These are phyloP conservation scores for Ophiostoma sp. DNA, from an alignment of 2,329 filamentous ascomycete species.

Conservation along the genomic window DNA sequence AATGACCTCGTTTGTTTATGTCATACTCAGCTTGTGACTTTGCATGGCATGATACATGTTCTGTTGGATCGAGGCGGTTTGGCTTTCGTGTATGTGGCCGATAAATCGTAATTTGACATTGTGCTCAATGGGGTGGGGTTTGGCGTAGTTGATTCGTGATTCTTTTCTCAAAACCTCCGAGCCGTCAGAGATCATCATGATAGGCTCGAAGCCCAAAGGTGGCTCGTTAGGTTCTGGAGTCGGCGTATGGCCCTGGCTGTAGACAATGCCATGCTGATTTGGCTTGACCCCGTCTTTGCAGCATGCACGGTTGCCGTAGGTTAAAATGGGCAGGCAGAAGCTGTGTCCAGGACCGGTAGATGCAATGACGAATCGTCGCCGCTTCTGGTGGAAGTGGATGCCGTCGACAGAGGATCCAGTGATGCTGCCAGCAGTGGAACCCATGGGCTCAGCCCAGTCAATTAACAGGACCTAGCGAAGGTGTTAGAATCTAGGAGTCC, in stretches of 20 bases:
- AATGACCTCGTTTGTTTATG: not conserved
- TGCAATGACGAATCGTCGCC: constrained; percentile 53
- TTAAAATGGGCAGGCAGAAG: constrained; percentile 60
- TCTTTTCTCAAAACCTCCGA: constrained; percentile 49
- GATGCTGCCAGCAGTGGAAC: constrained; percentile 31
- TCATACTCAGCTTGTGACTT: not conserved
- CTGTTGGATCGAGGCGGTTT: not conserved
- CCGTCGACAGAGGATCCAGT: not conserved
- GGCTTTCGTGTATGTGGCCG: constrained; percentile 36
- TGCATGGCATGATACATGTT: not conserved
- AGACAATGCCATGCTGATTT: constrained; percentile 55
- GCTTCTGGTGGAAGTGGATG: constrained; percentile 28
- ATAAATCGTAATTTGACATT: constrained; percentile 60
- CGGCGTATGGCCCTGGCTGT: constrained; percentile 41
- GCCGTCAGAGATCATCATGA: constrained; percentile 46
- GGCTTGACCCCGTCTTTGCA: constrained; percentile 55
- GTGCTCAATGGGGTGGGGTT: constrained; percentile 57
- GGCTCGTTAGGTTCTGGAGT: constrained; percentile 45
- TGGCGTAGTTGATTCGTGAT: constrained; percentile 60
- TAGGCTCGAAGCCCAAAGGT: constrained; percentile 48
- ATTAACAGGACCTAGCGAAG: constrained; percentile 18
- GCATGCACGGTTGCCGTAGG: constrained; percentile 55
- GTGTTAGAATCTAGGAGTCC: not conserved
- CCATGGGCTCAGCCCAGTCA: constrained; percentile 18
- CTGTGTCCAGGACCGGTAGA: constrained; percentile 54